Evolutionary conservation across 2,329 filamentous ascomycete species (phyloP), one percentile per base, ranked within the genome.

Genomic region (Botrytis medusae): DNA sequence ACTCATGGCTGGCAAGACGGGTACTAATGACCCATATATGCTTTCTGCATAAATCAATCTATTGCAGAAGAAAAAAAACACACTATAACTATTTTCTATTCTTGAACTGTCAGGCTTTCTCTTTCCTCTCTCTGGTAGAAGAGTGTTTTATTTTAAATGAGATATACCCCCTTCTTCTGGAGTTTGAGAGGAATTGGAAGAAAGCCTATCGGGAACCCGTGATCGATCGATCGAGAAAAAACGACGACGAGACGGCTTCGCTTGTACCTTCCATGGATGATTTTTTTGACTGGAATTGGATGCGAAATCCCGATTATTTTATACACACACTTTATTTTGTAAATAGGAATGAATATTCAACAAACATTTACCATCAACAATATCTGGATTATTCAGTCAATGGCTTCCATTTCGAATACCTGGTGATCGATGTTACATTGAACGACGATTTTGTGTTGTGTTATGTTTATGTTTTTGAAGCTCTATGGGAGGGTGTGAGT

Each of bases 1-100:
- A 72, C 89, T 95, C 81, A 93, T 96, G 87, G 94, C 93, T 74
- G 93, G 93, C 80, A 94, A 93, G 83, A 85, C 86, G 72, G 92
- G 79, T 89, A 88, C 79, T 90, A 90, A 85, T 74, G 81, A 84
- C 71, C 85, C 86, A 79, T 93, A 93, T 82, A 92, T 95, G 80
- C 86, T 95, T 79, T 94, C 92, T 75, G 85, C 93, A 79, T 94
- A 84, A 76, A 73, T 51, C 2, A 76, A 73, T 51, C 2, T 1
- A 60, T 69, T 42, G 46, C 46, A 22, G 14, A 29, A 42, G 2
- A 9, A 37, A 16, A 37, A 18, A 25, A 40, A 22, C 25, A 20
- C n/a, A 22, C 16, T 40, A n/a, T 68, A 54, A n/a, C 18, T 29
- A 54, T 68, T 25, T 57, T 57, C 64, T 57, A 54, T 68, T 68